Conservation (phyloP, 2,329 filamentous ascomycete species). For the Cladophialophora immunda region DNA sequence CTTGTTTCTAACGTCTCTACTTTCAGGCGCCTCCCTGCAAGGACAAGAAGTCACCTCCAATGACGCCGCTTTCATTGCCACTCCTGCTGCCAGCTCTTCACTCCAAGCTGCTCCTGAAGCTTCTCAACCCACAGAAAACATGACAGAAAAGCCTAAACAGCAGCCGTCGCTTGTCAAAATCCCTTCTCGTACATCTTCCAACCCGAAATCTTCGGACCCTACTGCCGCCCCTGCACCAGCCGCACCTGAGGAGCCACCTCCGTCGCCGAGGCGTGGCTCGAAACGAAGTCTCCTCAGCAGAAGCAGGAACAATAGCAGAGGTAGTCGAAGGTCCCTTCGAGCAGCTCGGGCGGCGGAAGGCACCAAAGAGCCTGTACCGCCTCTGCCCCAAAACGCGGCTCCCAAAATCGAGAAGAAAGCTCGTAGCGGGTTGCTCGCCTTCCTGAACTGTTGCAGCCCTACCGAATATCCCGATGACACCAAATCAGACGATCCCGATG, state of each 20-base stretch:
- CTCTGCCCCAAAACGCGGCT: conserved; percentile 31
- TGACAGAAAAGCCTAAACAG: conserved; percentile 36
- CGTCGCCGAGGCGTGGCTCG: conserved; percentile 39
- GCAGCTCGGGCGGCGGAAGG: conserved; percentile 34
- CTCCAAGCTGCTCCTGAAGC: conserved; percentile 21
- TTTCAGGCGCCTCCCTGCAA: conserved; percentile 31
- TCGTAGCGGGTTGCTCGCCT: conserved; percentile 37
- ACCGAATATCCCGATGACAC: conserved; percentile 30
- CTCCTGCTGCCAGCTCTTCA: conserved; percentile 19
- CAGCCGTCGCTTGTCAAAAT: conserved; percentile 37
- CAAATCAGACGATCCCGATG: conserved; percentile 39
- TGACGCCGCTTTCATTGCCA: conserved; percentile 26
- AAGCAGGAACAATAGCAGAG: conserved; percentile 41
- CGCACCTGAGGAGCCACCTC: conserved; percentile 30
- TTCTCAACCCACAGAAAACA: conserved; percentile 30
- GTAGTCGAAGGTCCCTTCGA: conserved; percentile 39
- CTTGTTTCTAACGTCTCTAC: conserved; percentile 31
- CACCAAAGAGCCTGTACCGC: conserved; percentile 34
- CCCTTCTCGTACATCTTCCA: conserved; percentile 39
- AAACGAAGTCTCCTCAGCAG: conserved; percentile 41
- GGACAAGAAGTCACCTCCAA: conserved; percentile 24
- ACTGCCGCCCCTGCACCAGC: conserved; percentile 24
- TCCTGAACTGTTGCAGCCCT: conserved; percentile 41
- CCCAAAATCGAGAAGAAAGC: conserved; percentile 36
- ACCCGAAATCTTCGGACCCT: conserved; percentile 28